phyloP scores from a whole-genome alignment of 805 yeast species.

The Candida maris region DNA sequence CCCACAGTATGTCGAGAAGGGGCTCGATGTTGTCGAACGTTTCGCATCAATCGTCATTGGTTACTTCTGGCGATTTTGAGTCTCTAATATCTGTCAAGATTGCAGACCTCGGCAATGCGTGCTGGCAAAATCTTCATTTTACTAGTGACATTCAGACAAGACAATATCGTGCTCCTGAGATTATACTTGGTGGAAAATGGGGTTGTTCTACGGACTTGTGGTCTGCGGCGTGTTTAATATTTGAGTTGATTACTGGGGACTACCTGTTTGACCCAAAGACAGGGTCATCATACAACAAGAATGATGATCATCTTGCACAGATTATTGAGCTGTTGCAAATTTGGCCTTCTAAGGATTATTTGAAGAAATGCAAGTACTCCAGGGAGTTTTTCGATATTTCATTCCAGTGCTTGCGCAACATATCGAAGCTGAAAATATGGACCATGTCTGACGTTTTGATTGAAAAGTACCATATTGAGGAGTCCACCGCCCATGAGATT shows the following conservation, averaged over 20 bases:
- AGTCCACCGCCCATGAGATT: slow-evolving; percentile 36
- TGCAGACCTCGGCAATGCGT: slow-evolving; percentile 70
- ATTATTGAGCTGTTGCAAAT: slow-evolving; percentile 47
- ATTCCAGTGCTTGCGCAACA: slow-evolving; percentile 36
- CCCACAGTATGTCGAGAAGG: slow-evolving; percentile 8
- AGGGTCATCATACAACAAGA: slow-evolving; percentile 44
- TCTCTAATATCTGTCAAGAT: slow-evolving; percentile 47
- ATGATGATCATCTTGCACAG: slow-evolving; percentile 63
- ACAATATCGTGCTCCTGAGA: slow-evolving; percentile 65
- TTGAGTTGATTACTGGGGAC: slow-evolving; percentile 60
- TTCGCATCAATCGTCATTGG: slow-evolving; percentile 13
- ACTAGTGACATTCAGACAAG: slow-evolving; percentile 68
- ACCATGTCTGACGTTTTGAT: slow-evolving; percentile 44
- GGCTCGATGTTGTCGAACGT: slow-evolving; percentile 12
- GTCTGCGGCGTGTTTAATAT: slow-evolving; percentile 57
- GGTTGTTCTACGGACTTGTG: slow-evolving; percentile 62
- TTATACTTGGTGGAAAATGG: slow-evolving; percentile 55
- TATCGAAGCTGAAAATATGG: slow-evolving; percentile 50
- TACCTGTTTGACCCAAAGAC: slow-evolving; percentile 58
- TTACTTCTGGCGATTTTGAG: slow-evolving; percentile 22
- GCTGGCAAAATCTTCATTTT: slow-evolving; percentile 60
- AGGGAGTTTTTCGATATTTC: slow-evolving; percentile 39
- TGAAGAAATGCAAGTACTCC: slow-evolving; percentile 37
- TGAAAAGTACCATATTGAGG: slow-evolving; percentile 46
- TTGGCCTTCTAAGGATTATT: slow-evolving; percentile 37